Percentiles rank a stretch among this genome's conserved stretches.
These are phyloP conservation scores for Cucurbitaria berberidis DNA, from an alignment of 2,329 filamentous ascomycete genomes.

Conservation along the genomic window DNA sequence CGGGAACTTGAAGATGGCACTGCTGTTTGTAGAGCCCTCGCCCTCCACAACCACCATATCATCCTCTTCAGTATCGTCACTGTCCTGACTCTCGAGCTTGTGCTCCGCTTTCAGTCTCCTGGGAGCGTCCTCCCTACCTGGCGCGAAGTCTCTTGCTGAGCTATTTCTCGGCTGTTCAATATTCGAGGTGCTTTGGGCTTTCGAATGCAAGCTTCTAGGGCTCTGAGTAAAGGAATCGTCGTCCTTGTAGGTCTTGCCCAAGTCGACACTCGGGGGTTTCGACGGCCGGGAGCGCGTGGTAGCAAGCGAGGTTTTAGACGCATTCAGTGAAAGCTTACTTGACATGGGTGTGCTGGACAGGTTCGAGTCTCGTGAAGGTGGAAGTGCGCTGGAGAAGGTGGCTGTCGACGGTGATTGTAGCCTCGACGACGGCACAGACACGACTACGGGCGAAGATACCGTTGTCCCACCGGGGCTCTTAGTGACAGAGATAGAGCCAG, in stretches of 20 bases:
- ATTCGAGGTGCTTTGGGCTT: conserved; percentile 22
- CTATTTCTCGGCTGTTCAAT: conserved; percentile 26
- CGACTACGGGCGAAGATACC: conserved; percentile 45
- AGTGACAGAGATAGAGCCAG: conserved; percentile 3
- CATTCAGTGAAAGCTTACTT: conserved; percentile 41
- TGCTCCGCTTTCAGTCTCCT: conserved; percentile 30
- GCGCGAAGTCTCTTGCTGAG: conserved; percentile 23
- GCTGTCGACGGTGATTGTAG: conserved; percentile 48
- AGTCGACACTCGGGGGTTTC: conserved; percentile 28
- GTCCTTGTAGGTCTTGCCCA: conserved; percentile 24
- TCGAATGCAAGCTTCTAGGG: conserved; percentile 33
- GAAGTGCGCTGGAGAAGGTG: conserved; percentile 44
- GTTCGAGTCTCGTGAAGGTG: conserved; percentile 45
- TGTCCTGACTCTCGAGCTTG: conserved; percentile 35
- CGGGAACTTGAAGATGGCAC: conserved; percentile 28
- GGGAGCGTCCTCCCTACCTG: conserved; percentile 23
- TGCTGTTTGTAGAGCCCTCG: conserved; percentile 26
- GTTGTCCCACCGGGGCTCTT: conserved; percentile 37
- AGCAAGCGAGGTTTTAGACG: conserved; percentile 35
- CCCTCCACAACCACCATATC: conserved; percentile 38
- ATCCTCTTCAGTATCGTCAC: conserved; percentile 44
- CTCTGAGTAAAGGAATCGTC: conserved; percentile 36
- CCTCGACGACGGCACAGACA: conserved; percentile 45
- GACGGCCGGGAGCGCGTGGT: conserved; percentile 41
- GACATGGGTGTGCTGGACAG: conserved; percentile 36